Conservation (phyloP, 495 filamentous ascomycete species). For the Daldinia childiae region DNA sequence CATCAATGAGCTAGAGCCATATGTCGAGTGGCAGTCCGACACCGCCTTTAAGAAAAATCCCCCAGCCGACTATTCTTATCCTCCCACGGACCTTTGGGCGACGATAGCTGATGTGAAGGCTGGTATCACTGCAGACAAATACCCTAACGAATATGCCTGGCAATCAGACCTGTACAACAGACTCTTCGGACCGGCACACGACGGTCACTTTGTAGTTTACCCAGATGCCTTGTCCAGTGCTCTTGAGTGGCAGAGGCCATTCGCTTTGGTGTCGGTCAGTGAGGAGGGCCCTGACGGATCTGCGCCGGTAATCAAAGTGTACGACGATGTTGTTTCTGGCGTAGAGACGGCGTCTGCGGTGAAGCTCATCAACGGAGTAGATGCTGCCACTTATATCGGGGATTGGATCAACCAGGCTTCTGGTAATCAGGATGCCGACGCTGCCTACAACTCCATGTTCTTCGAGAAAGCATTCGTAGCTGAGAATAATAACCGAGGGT, state of each 20-base stretch:
- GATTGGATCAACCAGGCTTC: constrained; percentile 45
- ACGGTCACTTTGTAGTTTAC: constrained; percentile 57
- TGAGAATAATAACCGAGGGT: constrained; percentile 35
- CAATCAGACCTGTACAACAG: constrained; percentile 50
- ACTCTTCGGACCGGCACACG: constrained; percentile 53
- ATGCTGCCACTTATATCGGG: constrained; percentile 47
- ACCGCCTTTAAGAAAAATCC: constrained; percentile 53
- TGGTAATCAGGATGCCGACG: constrained; percentile 56
- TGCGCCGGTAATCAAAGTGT: constrained; percentile 51
- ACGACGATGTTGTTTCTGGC: constrained; percentile 45
- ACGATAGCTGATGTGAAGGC: constrained; percentile 49
- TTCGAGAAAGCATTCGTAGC: constrained; percentile 44
- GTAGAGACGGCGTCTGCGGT: constrained; percentile 41
- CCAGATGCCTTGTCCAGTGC: constrained; percentile 54
- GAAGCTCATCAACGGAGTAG: constrained; percentile 51
- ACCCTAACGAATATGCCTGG: constrained; percentile 55
- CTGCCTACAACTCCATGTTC: constrained; percentile 62
- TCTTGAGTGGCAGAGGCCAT: constrained; percentile 48
- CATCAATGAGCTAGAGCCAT: constrained; percentile 53
- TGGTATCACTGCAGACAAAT: constrained; percentile 50
- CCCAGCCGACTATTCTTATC: constrained; percentile 55
- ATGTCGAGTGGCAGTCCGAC: constrained; percentile 58
- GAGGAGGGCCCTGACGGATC: constrained; percentile 49
- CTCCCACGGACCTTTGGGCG: constrained; percentile 56
- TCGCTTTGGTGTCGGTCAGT: constrained; percentile 52